Evolutionary conservation across 352 stramenopile genomes (phyloP).

Genomic region (Phytophthora tentaculata): DNA sequence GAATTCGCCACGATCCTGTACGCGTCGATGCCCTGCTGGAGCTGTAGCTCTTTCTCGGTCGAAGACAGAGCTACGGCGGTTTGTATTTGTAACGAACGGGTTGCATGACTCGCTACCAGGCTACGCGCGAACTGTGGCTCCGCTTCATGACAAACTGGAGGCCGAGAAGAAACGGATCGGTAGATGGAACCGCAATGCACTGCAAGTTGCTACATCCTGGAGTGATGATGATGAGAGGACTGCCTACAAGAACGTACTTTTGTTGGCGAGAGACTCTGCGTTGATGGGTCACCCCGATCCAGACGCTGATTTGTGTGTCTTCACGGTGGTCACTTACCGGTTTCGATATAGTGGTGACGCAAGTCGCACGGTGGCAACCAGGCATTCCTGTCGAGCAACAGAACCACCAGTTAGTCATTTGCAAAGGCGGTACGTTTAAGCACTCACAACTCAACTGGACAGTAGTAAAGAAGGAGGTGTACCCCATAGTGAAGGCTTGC

Average conservation of each 20-base stretch:
- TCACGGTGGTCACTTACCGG: not conserved
- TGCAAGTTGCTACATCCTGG: not conserved
- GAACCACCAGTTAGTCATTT: not conserved
- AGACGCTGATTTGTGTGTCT: not conserved
- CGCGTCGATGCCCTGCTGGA: constrained; percentile 1
- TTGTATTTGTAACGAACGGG: constrained; percentile 2
- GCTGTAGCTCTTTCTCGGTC: not conserved
- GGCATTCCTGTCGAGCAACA: constrained; percentile 1
- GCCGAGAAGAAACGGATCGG: not conserved
- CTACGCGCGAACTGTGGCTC: not conserved
- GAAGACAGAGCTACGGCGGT: not conserved
- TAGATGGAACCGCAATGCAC: not conserved
- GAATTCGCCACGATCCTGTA: constrained; percentile 17
- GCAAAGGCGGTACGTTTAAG: constrained; percentile 6
- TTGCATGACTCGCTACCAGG: too few species aligned
- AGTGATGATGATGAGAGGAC: too few species aligned
- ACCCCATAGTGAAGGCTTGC: not conserved
- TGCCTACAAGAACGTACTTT: not conserved
- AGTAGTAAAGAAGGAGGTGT: constrained; percentile 5
- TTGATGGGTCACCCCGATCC: not conserved
- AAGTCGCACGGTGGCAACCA: not conserved
- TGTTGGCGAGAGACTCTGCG: not conserved
- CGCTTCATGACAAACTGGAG: not conserved
- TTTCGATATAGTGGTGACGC: not conserved
- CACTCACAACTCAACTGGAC: not conserved